Conservation (phyloP, 345 rosid species). For the Eucalyptus sp. region DNA sequence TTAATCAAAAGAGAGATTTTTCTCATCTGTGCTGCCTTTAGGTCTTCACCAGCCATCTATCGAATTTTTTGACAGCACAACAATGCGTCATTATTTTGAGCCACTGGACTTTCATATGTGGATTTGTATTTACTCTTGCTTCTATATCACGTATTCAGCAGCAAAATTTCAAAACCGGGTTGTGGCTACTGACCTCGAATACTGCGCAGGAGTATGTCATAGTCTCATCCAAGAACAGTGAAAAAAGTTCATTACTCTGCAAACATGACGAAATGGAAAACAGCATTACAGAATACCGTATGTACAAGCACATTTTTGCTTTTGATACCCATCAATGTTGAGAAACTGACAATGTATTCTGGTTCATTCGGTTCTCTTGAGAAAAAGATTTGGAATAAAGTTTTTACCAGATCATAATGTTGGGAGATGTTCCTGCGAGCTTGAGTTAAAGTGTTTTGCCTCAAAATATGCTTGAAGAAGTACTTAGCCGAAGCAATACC, state of each 20-base stretch:
- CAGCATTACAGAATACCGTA: not conserved
- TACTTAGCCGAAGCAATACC: conserved; percentile 68
- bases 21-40: conserved; percentile 65
- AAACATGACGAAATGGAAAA: not conserved
- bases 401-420: conserved; percentile 82
- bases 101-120: not conserved
- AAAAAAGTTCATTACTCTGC: conserved; percentile 77
- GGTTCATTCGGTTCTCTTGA: not conserved
- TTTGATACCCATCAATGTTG: not conserved
- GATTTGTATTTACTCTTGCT: not conserved
- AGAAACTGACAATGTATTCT: not conserved
- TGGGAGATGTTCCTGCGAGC: conserved; percentile 87
- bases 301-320: not conserved
- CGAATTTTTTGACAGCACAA: not conserved
- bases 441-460: conserved; percentile 77
- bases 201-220: conserved; percentile 83
- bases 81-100: not conserved
- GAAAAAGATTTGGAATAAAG: not conserved
- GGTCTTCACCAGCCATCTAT: conserved; percentile 55
- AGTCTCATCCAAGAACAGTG: conserved; percentile 72
- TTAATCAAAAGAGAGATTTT: conserved; percentile 62
- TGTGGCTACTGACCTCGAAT: conserved; percentile 39
- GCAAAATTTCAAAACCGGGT: not conserved
- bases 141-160: not conserved
- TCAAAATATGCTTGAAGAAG: conserved; percentile 56